Conservation (phyloP, 2,329 filamentous ascomycete genomes). For the Madurella fahalii region DNA sequence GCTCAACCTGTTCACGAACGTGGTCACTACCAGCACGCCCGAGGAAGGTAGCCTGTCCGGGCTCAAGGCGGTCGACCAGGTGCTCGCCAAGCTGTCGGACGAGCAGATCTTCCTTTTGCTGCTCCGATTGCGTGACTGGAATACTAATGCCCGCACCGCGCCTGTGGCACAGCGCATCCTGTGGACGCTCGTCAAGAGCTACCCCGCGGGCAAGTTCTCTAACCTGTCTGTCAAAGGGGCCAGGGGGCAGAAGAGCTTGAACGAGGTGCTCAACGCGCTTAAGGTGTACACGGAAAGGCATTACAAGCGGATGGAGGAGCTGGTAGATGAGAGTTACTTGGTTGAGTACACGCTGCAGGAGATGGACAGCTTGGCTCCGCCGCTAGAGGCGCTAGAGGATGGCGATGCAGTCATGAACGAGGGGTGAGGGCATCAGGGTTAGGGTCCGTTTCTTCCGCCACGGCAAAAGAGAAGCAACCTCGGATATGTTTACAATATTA, state of each 20-base stretch:
- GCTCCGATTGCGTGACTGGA: slow-evolving; percentile 87
- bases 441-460: neutral
- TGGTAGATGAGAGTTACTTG: slow-evolving; percentile 91
- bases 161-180: slow-evolving; percentile 82
- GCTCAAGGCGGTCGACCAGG: slow-evolving; percentile 70
- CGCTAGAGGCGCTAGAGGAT: slow-evolving; percentile 20
- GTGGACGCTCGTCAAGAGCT: slow-evolving; percentile 72
- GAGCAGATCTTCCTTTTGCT: slow-evolving; percentile 83
- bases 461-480: neutral
- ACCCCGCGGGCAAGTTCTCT: slow-evolving; percentile 74
- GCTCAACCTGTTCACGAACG: slow-evolving; percentile 76
- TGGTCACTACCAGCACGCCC: slow-evolving; percentile 59
- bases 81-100: slow-evolving; percentile 72
- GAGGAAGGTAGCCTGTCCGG: slow-evolving; percentile 63
- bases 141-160: slow-evolving; percentile 86
- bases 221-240: slow-evolving; percentile 59
- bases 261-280: slow-evolving; percentile 82
- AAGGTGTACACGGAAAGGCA: slow-evolving; percentile 90
- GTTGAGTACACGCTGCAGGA: slow-evolving; percentile 89
- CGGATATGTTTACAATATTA: neutral
- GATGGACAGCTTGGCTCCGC: slow-evolving; percentile 71
- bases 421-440: slow-evolving; percentile 11
- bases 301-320: slow-evolving; percentile 81
- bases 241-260: slow-evolving; percentile 61
- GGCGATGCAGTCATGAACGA: slow-evolving; percentile 29